phyloP scores from a whole-genome alignment of 805 yeast genomes.

The Torulaspora maleeae region DNA sequence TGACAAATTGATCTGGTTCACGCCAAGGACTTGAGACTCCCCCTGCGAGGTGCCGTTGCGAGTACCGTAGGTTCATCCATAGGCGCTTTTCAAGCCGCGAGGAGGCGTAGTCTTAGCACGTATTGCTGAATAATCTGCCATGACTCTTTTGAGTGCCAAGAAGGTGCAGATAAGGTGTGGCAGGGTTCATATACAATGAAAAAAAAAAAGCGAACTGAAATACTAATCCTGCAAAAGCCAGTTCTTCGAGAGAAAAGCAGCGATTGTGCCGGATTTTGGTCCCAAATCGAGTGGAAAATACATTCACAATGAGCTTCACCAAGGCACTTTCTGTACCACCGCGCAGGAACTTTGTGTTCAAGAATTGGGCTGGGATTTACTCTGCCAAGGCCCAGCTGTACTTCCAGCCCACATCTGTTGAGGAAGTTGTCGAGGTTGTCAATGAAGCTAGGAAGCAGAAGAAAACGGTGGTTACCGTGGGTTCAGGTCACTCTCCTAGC shows the following conservation, averaged over 20 bases:
- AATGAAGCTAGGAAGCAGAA: constrained; percentile 53
- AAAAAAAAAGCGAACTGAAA: neutral
- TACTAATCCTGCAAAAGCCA: neutral
- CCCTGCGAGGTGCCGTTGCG: no score
- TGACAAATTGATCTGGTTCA: no score
- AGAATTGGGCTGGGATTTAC: constrained; percentile 87
- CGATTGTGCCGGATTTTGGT: no score
- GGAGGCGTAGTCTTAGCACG: no score
- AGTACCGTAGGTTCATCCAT: no score
- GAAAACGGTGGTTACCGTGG: constrained; percentile 76
- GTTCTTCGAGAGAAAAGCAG: neutral
- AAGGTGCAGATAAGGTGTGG: no score
- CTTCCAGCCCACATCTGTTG: constrained; percentile 69
- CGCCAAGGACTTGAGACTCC: no score
- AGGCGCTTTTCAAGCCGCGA: no score
- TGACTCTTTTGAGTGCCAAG: no score
- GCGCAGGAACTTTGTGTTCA: constrained; percentile 36
- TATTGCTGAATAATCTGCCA: no score
- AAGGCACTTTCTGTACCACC: constrained; percentile 13
- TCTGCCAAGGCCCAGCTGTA: constrained; percentile 67
- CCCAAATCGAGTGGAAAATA: neutral
- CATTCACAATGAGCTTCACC: constrained; percentile 3
- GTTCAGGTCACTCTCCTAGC: constrained; percentile 94
- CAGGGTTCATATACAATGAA: neutral
- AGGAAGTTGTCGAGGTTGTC: constrained; percentile 66